Conservation (phyloP, 2,329 filamentous ascomycete species). For the Ceratocystis huliohia region DNA sequence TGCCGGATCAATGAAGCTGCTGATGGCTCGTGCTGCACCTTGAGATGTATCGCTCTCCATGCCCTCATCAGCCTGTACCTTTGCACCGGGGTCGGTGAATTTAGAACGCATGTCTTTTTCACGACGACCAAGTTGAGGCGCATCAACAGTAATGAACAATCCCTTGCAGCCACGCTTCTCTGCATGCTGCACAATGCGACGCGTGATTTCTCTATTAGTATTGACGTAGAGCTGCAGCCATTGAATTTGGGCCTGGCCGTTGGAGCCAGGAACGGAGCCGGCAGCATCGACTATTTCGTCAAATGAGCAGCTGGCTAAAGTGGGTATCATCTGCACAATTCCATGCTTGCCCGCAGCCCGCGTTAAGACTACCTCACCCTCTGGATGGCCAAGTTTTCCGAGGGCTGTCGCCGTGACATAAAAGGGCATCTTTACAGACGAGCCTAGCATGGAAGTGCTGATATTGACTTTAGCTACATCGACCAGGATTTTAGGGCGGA, state of each 20-base stretch:
- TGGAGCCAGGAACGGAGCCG: conserved; percentile 22
- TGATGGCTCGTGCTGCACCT: conserved; percentile 88
- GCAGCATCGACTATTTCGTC: conserved; percentile 90
- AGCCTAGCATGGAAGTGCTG: conserved; percentile 86
- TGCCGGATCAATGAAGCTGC: conserved; percentile 89
- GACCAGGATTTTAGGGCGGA: conserved; percentile 76
- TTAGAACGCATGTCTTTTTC: conserved; percentile 98
- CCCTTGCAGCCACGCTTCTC: conserved; percentile 86
- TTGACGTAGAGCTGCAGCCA: conserved; percentile 98
- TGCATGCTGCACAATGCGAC: conserved; percentile 80
- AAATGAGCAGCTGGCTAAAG: conserved; percentile 89
- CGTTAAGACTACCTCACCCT: conserved; percentile 87
- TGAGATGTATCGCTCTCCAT: conserved; percentile 71
- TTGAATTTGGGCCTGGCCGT: conserved; percentile 63
- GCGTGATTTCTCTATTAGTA: conserved; percentile 83
- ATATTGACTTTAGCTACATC: conserved; percentile 82
- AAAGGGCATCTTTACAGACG: conserved; percentile 72
- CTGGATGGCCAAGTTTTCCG: conserved; percentile 84
- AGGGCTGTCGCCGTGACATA: conserved; percentile 95
- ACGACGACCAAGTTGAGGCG: conserved; percentile 81
- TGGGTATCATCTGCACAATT: conserved; percentile 97
- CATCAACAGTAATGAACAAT: conserved; percentile 96
- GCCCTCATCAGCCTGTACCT: conserved; percentile 57
- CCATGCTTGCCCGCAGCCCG: conserved; percentile 72
- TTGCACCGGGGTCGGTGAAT: conserved; percentile 70